Percentiles rank a stretch among this genome's conserved stretches.
Evolutionary conservation across 2,329 filamentous ascomycete species (phyloP).

Genomic region (Aureobasidium sp.): DNA sequence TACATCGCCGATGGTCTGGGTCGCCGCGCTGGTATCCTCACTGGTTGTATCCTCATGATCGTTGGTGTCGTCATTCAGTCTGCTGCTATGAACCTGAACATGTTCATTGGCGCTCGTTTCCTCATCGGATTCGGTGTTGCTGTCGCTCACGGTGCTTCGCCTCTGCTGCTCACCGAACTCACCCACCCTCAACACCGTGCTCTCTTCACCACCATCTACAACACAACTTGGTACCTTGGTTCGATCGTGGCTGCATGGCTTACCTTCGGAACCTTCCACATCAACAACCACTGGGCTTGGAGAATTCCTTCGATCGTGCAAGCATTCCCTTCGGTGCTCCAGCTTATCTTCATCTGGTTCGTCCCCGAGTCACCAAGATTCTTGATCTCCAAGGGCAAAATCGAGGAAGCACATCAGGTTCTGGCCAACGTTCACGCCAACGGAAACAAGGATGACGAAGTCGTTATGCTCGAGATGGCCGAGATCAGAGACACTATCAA

Average conservation of each 20-base stretch:
- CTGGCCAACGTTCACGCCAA: slow-evolving; percentile 51
- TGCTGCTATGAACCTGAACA: slow-evolving; percentile 51
- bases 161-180: slow-evolving; percentile 31
- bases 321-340: slow-evolving; percentile 46
- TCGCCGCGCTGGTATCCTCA: slow-evolving; percentile 38
- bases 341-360: slow-evolving; percentile 45
- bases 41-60: slow-evolving; percentile 38
- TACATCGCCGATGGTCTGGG: slow-evolving; percentile 41
- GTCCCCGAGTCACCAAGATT: slow-evolving; percentile 61
- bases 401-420: slow-evolving; percentile 52
- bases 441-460: slow-evolving; percentile 47
- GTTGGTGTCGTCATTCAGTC: slow-evolving; percentile 24
- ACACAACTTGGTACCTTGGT: slow-evolving; percentile 23
- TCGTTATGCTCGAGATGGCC: slow-evolving; percentile 55
- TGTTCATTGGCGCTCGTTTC: slow-evolving; percentile 37
- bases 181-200: slow-evolving; percentile 42
- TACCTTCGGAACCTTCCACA: slow-evolving; percentile 15
- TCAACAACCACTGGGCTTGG: slow-evolving; percentile 19
- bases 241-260: background rate
- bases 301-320: slow-evolving; percentile 20
- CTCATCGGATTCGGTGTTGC: slow-evolving; percentile 41
- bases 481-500: slow-evolving; percentile 58
- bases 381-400: slow-evolving; percentile 54
- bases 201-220: slow-evolving; percentile 41
- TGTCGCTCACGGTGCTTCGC: slow-evolving; percentile 29